phyloP scores from a whole-genome alignment of 1,284 basidiomycete species.

The Ceraceosorus guamensis region DNA sequence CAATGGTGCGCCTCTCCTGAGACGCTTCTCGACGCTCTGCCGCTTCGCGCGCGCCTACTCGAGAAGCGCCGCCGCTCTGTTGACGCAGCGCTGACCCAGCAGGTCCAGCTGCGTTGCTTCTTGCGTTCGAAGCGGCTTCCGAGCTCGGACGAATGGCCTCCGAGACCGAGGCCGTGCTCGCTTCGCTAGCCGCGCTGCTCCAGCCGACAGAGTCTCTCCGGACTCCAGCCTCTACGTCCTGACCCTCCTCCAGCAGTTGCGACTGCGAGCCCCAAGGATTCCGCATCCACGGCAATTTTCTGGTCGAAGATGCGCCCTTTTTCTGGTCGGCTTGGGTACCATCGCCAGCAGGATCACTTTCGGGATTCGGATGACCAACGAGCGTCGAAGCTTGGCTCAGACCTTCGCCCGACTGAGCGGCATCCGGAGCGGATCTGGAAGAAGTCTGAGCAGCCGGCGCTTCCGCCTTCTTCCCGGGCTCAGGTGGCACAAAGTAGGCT shows the following conservation, averaged over 20 bases:
- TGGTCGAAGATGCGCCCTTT: neutral
- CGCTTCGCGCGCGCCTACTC: neutral
- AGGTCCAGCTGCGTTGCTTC: too few relatives aligned
- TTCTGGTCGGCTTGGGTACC: neutral
- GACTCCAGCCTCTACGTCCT: too few relatives aligned
- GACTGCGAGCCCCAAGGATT: neutral
- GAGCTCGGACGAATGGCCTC: too few relatives aligned
- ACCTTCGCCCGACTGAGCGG: neutral
- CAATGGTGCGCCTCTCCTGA: conserved; percentile 61
- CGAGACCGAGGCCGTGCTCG: too few relatives aligned
- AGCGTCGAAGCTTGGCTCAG: neutral
- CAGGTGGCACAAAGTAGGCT: conserved; percentile 62
- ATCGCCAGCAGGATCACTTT: too few relatives aligned
- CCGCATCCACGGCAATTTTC: neutral
- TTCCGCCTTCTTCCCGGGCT: neutral
- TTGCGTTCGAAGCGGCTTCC: too few relatives aligned
- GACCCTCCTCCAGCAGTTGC: too few relatives aligned
- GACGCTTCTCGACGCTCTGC: conserved; percentile 3
- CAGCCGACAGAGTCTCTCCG: too few relatives aligned
- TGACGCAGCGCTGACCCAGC: too few relatives aligned
- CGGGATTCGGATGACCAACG: neutral
- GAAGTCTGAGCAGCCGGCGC: neutral
- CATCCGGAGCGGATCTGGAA: neutral
- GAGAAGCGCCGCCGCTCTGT: too few relatives aligned
- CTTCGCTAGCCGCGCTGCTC: too few relatives aligned